Evolutionary conservation across 805 yeast species (phyloP).

Genomic region (Lipomyces starkeyi): DNA sequence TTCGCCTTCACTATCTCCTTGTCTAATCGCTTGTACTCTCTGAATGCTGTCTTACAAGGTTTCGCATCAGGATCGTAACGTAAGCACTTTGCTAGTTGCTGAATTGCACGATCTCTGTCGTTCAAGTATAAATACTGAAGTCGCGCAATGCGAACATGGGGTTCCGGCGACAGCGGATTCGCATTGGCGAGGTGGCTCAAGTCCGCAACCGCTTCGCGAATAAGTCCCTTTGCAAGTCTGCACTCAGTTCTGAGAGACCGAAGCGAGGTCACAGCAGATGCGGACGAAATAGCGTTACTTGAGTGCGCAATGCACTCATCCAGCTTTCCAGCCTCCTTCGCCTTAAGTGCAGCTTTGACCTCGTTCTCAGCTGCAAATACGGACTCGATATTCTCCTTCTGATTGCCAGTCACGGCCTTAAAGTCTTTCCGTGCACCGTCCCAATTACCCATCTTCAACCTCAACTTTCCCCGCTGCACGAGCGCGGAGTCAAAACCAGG

Average conservation of each 20-base stretch:
- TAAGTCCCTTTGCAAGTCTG: constrained; percentile 42
- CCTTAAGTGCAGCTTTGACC: constrained; percentile 28
- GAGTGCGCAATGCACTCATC: constrained; percentile 41
- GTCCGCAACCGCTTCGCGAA: constrained; percentile 47
- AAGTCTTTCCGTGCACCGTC: constrained; percentile 35
- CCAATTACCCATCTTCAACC: constrained; percentile 45
- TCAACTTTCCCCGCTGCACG: constrained; percentile 45
- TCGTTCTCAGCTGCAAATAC: constrained; percentile 35
- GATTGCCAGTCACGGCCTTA: constrained; percentile 38
- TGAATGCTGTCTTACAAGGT: constrained; percentile 56
- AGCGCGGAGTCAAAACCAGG: constrained; percentile 48
- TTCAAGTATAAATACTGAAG: constrained; percentile 59
- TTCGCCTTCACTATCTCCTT: constrained; percentile 29
- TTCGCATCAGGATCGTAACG: constrained; percentile 75
- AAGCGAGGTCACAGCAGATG: constrained; percentile 41
- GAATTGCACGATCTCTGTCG: constrained; percentile 59
- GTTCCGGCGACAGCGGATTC: constrained; percentile 40
- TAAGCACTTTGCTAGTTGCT: constrained; percentile 67
- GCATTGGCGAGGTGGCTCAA: constrained; percentile 42
- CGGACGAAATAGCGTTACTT: constrained; percentile 41
- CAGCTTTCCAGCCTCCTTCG: constrained; percentile 27
- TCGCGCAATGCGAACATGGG: constrained; percentile 43
- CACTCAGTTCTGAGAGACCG: constrained; percentile 46
- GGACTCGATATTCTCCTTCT: constrained; percentile 32
- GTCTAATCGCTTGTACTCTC: constrained; percentile 33